Percentiles rank a stretch among this genome's conserved stretches.
Conservation (phyloP, 352 stramenopile genomes). For the Pythium chondricola region DNA sequence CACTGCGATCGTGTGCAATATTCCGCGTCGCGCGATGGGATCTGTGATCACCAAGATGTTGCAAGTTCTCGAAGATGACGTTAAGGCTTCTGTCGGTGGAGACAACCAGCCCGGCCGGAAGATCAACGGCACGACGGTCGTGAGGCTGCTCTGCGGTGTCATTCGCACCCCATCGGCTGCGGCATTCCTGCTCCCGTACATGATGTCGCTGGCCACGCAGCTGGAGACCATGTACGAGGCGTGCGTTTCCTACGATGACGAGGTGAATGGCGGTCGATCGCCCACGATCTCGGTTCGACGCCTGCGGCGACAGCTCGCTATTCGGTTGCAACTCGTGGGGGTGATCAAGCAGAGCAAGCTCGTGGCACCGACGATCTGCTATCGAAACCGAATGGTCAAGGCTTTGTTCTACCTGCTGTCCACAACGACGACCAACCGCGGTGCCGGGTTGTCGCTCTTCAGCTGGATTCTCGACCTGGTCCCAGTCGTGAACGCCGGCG, state of each 20-base stretch:
- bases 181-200: constrained; percentile 77
- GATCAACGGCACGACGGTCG: constrained; percentile 63
- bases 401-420: constrained; percentile 71
- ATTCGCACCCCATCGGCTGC: constrained; percentile 64
- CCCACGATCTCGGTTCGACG: constrained; percentile 37
- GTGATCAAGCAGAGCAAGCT: constrained; percentile 73
- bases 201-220: constrained; percentile 80
- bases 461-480: constrained; percentile 86
- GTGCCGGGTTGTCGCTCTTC: constrained; percentile 67
- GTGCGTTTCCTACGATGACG: constrained; percentile 43
- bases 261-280: neutral
- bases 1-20: constrained; percentile 72
- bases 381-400: constrained; percentile 81
- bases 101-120: constrained; percentile 54
- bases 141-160: constrained; percentile 66
- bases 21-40: constrained; percentile 69
- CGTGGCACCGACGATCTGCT: constrained; percentile 72
- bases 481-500: constrained; percentile 61
- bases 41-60: constrained; percentile 79
- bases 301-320: constrained; percentile 64
- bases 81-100: constrained; percentile 41
- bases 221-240: constrained; percentile 68
- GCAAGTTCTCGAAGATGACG: constrained; percentile 78
- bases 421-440: constrained; percentile 54
- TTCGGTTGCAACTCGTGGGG: constrained; percentile 70